Evolutionary conservation across 352 stramenopile genomes (phyloP).

Genomic region (Phytophthora hybrid): DNA sequence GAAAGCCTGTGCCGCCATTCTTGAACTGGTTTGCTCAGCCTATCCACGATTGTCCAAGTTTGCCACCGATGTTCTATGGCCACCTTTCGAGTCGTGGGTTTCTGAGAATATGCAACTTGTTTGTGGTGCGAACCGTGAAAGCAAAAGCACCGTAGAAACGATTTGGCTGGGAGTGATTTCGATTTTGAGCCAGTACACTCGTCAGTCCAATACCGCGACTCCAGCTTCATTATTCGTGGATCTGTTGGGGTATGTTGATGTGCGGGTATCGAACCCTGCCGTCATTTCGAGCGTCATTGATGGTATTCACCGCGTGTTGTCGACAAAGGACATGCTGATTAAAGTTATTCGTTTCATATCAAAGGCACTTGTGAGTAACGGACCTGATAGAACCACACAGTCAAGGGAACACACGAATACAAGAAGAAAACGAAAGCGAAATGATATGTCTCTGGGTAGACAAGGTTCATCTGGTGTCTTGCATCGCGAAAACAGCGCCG

Average conservation of each 20-base stretch:
- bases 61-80: constrained; percentile 50
- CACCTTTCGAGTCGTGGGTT: constrained; percentile 43
- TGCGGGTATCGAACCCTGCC: constrained; percentile 21
- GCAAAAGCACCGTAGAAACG: constrained; percentile 14
- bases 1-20: constrained; percentile 26
- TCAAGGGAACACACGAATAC: constrained; percentile 19
- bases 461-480: constrained; percentile 2
- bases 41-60: constrained; percentile 39
- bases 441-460: constrained; percentile 10
- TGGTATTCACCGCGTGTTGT: constrained; percentile 35
- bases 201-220: constrained; percentile 29
- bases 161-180: constrained; percentile 40
- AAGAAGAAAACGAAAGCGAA: constrained; percentile 40
- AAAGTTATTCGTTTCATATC: constrained; percentile 40
- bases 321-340: constrained; percentile 32
- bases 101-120: constrained; percentile 29
- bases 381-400: neutral
- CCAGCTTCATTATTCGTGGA: constrained; percentile 38
- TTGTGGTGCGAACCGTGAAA: constrained; percentile 14
- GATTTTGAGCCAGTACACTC: constrained; percentile 39
- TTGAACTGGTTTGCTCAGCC: constrained; percentile 38
- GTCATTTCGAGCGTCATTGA: constrained; percentile 33
- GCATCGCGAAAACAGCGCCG: constrained; percentile 13
- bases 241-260: constrained; percentile 34
- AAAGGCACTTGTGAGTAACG: constrained; percentile 25